Evolutionary conservation across 495 filamentous ascomycete genomes (phyloP).

Genomic region (Tuber umbilicatum): DNA sequence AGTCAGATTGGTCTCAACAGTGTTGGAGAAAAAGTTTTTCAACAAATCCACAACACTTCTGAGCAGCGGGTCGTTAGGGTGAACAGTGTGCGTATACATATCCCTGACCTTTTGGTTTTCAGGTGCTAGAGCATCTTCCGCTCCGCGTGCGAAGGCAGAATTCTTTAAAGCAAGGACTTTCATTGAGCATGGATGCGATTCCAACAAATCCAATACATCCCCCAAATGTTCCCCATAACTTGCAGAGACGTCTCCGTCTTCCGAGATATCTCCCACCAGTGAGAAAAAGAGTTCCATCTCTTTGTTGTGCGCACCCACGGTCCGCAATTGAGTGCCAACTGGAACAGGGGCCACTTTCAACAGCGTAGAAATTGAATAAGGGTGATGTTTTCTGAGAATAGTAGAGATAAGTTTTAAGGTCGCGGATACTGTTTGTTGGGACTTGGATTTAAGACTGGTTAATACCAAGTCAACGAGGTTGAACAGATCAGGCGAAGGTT

Average conservation of each 20-base stretch:
- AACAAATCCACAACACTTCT: conserved; percentile 62
- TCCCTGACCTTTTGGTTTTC: conserved; percentile 42
- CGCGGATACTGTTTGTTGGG: conserved; percentile 79
- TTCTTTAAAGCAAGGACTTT: conserved; percentile 53
- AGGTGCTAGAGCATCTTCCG: conserved; percentile 9
- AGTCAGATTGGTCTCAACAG: conserved; percentile 79
- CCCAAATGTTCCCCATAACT: conserved; percentile 76
- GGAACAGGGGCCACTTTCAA: conserved; percentile 57
- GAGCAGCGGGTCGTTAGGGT: conserved; percentile 69
- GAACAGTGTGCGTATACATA: conserved; percentile 55
- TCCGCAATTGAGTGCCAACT: conserved; percentile 52
- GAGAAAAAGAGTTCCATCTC: conserved; percentile 68
- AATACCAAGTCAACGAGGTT: conserved; percentile 88
- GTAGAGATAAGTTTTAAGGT: conserved; percentile 78
- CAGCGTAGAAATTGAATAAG: conserved; percentile 71
- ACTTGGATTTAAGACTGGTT: conserved; percentile 73
- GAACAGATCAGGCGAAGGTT: conserved; percentile 78
- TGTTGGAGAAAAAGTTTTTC: conserved; percentile 76
- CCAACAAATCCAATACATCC: conserved; percentile 69
- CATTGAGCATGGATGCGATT: conserved; percentile 68
- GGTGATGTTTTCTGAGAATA: conserved; percentile 78
- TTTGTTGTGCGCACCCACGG: conserved; percentile 70
- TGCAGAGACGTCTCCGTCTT: conserved; percentile 61
- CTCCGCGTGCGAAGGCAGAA: conserved; percentile 49
- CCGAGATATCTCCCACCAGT: conserved; percentile 64